Evolutionary conservation across 2,329 filamentous ascomycete species (phyloP), one percentile per base, ranked within the genome.

Genomic region (Beauveria bassiana): DNA sequence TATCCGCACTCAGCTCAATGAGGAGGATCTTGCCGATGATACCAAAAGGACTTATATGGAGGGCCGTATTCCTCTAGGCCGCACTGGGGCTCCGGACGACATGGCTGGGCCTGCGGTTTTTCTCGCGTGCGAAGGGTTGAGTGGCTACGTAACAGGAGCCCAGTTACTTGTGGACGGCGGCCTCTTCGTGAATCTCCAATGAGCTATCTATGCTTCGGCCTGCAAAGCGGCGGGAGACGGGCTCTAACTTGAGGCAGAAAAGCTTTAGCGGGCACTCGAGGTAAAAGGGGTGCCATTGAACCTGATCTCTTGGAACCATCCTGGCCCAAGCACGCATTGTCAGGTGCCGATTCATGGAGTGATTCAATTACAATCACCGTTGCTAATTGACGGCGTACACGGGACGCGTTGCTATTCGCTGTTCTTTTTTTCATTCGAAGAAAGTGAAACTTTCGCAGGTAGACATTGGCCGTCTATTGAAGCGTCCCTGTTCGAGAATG

Each of bases 121-220:
- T 73, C 77, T 96, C 70, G 91, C 88, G 0, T 90, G 87, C 69
- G 88, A 89, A 63, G 83, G 88, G 72, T 74, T 96, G 75, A 93
- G 88, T 71, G 83, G 84, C 26, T 95, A 93, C 75, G 88, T 95
- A 63, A 93, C 86, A 63, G 91, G 91, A 0, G 87, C 91, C 18
- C 90, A 95, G 74, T 70, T 96, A 66, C 73, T 96, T 65, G 92
- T 96, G 16, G 92, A 96, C 74, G 93, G 92, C 12, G 92, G 93
- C 0, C 73, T 93, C 64, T 96, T 95, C 79, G 92, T 96, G 18
- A 96, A 96, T 74, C 77, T 96, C 68, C 91, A 95, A 74, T 93
- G 55, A 62, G 24, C n/a, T 14, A 46, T 20, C 28, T 24, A 14
- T 24, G 34, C 28, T 42, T 7, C 14, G 14, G 38, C 20, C 40